phyloP scores from a whole-genome alignment of 116 monocot genomes.

The Zostera marina region DNA sequence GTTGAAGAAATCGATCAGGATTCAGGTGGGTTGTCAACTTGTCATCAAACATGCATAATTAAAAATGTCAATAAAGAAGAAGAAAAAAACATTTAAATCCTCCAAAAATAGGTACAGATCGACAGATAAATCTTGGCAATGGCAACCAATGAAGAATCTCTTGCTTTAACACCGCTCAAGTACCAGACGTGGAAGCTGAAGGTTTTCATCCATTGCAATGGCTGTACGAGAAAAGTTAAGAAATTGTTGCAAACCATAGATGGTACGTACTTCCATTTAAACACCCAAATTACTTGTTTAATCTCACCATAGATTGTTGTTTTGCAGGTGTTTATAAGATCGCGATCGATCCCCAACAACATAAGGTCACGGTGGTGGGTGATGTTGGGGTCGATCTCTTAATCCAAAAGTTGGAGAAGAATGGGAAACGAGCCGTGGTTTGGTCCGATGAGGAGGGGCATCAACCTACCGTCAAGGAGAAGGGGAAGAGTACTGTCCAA shows the following conservation, averaged over 20 bases:
- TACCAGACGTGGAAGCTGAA: conserved; percentile 52
- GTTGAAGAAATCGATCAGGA: too few species aligned
- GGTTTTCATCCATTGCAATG: conserved; percentile 85
- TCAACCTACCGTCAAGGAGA: not conserved
- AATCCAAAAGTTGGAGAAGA: conserved; percentile 61
- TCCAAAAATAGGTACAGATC: too few species aligned
- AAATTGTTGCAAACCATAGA: conserved; percentile 61
- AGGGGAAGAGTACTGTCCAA: not conserved
- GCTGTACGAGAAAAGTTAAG: conserved; percentile 78
- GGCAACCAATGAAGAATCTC: too few species aligned
- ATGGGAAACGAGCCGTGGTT: conserved; percentile 68
- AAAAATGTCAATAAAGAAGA: too few species aligned
- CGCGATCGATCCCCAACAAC: conserved; percentile 45
- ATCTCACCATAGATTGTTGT: not conserved
- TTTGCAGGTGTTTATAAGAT: conserved; percentile 53
- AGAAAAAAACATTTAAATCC: too few species aligned
- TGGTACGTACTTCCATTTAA: too few species aligned
- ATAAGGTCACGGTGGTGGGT: conserved; percentile 74
- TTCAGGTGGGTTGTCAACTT: too few species aligned
- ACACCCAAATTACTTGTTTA: not conserved
- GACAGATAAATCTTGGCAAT: too few species aligned
- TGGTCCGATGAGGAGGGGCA: conserved; percentile 32
- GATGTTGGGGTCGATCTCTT: conserved; percentile 48
- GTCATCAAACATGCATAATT: too few species aligned
- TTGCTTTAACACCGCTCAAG: too few species aligned